Evolutionary conservation across 768 basidiomycete species (phyloP).

Genomic region (Mycena floridula): DNA sequence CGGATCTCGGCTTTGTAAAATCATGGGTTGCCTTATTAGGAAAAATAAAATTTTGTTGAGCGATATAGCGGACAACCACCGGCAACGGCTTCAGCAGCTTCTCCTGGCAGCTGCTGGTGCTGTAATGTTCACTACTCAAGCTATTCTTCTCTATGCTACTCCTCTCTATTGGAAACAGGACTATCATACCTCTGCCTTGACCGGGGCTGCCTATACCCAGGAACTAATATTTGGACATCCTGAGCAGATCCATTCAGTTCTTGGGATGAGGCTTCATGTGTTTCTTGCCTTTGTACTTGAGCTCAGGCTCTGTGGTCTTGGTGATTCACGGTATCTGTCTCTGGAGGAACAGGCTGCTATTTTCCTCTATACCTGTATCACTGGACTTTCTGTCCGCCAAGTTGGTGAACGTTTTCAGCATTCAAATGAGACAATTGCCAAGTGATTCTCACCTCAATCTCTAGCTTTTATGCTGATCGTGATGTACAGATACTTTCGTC

Average conservation of each 20-base stretch:
- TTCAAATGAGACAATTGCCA: constrained; percentile 22
- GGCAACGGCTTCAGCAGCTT: no score
- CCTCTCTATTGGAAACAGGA: constrained; percentile 7
- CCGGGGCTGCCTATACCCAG: constrained; percentile 14
- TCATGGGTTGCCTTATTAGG: no score
- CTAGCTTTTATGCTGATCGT: not conserved
- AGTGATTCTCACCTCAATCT: constrained; percentile 10
- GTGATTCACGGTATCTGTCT: constrained; percentile 4
- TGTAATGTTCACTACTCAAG: not conserved
- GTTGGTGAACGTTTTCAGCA: constrained; percentile 23
- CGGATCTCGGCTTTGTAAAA: no score
- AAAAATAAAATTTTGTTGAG: no score
- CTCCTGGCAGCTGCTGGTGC: not conserved
- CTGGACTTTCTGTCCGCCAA: constrained; percentile 13
- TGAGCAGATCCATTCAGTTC: constrained; percentile 12
- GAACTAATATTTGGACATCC: constrained; percentile 19
- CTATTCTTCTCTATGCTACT: constrained; percentile 4
- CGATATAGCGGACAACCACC: no score
- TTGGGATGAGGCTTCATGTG: constrained; percentile 16
- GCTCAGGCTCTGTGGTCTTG: constrained; percentile 4
- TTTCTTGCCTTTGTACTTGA: constrained; percentile 12
- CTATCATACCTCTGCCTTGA: constrained; percentile 18
- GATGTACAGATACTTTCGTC: constrained; percentile 1
- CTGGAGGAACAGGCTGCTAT: constrained; percentile 18
- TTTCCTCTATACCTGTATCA: constrained; percentile 19